Evolutionary conservation across 768 basidiomycete genomes (phyloP).

Genomic region (Trametes maxima): DNA sequence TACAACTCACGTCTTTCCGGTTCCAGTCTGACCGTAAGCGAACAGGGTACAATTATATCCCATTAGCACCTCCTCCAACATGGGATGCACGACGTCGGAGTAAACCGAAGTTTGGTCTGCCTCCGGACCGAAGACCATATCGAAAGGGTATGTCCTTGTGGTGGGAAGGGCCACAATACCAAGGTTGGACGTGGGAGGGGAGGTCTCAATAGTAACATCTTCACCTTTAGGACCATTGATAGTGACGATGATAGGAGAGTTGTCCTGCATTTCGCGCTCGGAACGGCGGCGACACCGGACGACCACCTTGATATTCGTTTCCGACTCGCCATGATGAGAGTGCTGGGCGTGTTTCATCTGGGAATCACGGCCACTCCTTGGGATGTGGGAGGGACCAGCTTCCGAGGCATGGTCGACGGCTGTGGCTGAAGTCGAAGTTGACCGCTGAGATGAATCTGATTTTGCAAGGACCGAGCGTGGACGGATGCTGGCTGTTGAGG

Average conservation of each 20-base stretch:
- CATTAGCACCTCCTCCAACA: constrained; percentile 90
- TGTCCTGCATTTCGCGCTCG: constrained; percentile 80
- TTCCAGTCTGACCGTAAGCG: constrained; percentile 98
- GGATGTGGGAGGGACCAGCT: constrained; percentile 5
- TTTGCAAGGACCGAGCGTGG: constrained; percentile 54
- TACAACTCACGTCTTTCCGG: constrained; percentile 89
- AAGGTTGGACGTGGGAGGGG: constrained; percentile 64
- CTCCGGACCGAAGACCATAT: constrained; percentile 94
- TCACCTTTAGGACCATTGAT: constrained; percentile 76
- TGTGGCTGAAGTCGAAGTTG: constrained; percentile 27
- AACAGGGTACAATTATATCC: constrained; percentile 98
- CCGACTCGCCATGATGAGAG: constrained; percentile 44
- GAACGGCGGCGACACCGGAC: constrained; percentile 88
- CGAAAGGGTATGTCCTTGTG: constrained; percentile 88
- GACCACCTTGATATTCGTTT: constrained; percentile 91
- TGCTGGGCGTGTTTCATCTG: constrained; percentile 4
- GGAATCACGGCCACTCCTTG: not conserved
- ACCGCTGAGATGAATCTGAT: constrained; percentile 40
- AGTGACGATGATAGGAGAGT: constrained; percentile 84
- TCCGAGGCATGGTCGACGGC: constrained; percentile 28
- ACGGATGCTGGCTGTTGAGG: constrained; percentile 34
- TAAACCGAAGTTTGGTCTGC: constrained; percentile 95
- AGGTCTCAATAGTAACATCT: constrained; percentile 80
- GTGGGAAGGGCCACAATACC: constrained; percentile 78
- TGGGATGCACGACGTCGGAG: constrained; percentile 88